Evolutionary conservation across 805 yeast genomes (phyloP).

Genomic region (Maudiozyma saulgeensis): DNA sequence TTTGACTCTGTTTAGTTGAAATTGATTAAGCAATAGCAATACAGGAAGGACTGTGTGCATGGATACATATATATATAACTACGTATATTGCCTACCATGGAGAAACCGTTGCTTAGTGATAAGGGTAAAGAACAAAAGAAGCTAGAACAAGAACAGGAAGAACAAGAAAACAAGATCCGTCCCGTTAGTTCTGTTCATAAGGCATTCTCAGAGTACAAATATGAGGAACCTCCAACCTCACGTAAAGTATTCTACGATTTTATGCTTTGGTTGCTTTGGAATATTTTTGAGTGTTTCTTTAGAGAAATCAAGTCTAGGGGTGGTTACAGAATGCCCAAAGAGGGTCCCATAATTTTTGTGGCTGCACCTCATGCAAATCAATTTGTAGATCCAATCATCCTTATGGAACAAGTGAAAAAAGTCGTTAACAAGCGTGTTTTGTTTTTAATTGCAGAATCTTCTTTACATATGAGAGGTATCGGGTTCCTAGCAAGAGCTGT

Average conservation of each 20-base stretch:
- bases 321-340: slow-evolving; percentile 56
- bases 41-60: no score
- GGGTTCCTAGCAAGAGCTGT: slow-evolving; percentile 71
- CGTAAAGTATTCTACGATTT: slow-evolving; percentile 41
- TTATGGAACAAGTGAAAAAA: slow-evolving; percentile 39
- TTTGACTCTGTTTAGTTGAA: neutral
- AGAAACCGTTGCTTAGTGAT: neutral
- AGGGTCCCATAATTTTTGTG: slow-evolving; percentile 84
- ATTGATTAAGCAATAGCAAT: neutral
- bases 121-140: neutral
- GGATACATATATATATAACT: neutral
- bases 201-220: slow-evolving; percentile 9
- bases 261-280: slow-evolving; percentile 39
- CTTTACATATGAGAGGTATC: slow-evolving; percentile 54
- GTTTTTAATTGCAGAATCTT: slow-evolving; percentile 67
- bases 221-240: slow-evolving; percentile 32
- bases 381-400: slow-evolving; percentile 68
- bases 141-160: neutral
- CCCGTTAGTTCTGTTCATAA: neutral
- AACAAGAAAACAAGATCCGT: neutral
- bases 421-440: slow-evolving; percentile 59
- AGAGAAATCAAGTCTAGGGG: slow-evolving; percentile 86
- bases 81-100: neutral
- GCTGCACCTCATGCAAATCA: slow-evolving; percentile 98
- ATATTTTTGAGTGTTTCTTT: slow-evolving; percentile 61